Evolutionary conservation across 208 protist genomes (phyloP), one percentile per base, ranked within the genome.

Genomic region (Porcisia hertigi): DNA sequence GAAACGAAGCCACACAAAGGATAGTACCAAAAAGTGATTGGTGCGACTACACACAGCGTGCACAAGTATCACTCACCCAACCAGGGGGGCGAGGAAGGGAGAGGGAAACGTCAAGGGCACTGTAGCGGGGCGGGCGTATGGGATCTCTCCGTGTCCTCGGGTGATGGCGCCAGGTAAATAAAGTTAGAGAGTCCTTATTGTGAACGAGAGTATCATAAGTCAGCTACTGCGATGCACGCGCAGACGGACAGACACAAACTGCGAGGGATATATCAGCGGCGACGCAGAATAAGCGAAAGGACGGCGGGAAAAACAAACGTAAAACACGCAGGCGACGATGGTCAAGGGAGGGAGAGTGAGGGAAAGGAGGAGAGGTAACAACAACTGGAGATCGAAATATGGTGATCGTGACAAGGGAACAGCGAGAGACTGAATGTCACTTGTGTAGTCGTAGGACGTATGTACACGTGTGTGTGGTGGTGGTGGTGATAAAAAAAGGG

Each of bases 251-350:
- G 0, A 52, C 47, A 52, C 47, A 52, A 47, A 3, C 47, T 52
- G 47, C 5, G 11, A 52, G 47, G 11, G 47, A 12, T 30, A 52
- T 52, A 25, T 67, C 63, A 34, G 41, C 41, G 25, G 63, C 41
- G 11, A 12, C 63, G 25, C 58, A 54, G 20, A 6, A 58, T 8
- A 81, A 30, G 34, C 18, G 71, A 45, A 49, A 57, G 47, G 12
- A 23, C 1, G 65, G 58, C 66, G 30, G 45, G 66, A 76, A 73
- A 20, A 47, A 70, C 23, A 73, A 64, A 72, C 23, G 63, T 41
- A 1, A 20, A 20, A 52, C 47, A 52, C 0, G 30, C 30, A 30
- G 30, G 30, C 30, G 11, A 52, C 47, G 11, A 52, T 52, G 11
- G 47, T 52, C 47, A 72, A 77, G 8, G 3, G 30, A 30, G 39